These are phyloP conservation scores for Manihot esculenta DNA, from an alignment of 441 rosid species.

Conservation along the genomic window DNA sequence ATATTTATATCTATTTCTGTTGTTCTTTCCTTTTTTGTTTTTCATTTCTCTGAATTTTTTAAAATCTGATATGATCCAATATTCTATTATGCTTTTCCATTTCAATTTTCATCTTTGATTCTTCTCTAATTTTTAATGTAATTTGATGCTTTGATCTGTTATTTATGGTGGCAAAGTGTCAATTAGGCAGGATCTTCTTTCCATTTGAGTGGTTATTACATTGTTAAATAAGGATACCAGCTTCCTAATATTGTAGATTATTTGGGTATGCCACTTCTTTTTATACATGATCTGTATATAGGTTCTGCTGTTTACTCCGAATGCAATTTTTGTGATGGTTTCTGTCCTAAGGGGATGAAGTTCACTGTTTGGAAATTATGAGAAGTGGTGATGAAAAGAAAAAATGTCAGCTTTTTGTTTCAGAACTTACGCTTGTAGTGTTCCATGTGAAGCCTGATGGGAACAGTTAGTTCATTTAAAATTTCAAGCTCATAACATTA, in stretches of 20 bases:
- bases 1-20: background rate
- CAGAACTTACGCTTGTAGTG: too few relatives aligned
- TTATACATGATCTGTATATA: background rate
- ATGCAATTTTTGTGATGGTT: background rate
- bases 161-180: background rate
- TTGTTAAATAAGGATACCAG: background rate
- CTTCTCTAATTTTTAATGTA: background rate
- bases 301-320: background rate
- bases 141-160: conserved; percentile 10
- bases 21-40: too few relatives aligned
- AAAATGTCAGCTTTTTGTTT: too few relatives aligned
- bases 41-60: too few relatives aligned
- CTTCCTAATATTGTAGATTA: conserved; percentile 3
- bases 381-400: too few relatives aligned
- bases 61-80: background rate
- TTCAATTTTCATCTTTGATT: background rate
- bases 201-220: background rate
- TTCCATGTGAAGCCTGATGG: too few relatives aligned
- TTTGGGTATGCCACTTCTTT: conserved; percentile 2
- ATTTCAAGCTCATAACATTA: background rate
- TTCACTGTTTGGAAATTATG: too few relatives aligned
- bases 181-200: background rate
- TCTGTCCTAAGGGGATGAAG: background rate
- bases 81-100: background rate
- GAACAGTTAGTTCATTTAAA: background rate